Evolutionary conservation across 2,329 filamentous ascomycete genomes (phyloP).

Genomic region (Didymosphaeria variabile): DNA sequence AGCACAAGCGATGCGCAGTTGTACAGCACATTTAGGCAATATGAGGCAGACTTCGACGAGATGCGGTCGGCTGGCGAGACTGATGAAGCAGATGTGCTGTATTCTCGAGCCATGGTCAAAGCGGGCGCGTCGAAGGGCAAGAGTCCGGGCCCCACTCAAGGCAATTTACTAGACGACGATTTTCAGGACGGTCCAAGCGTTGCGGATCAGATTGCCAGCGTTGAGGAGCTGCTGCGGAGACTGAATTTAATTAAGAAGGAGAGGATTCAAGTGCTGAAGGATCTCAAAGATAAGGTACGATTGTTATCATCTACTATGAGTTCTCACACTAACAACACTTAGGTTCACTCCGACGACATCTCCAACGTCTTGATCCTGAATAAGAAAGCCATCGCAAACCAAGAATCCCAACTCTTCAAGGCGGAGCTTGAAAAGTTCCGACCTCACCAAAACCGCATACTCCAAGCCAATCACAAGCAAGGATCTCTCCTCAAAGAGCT

Average conservation of each 20-base stretch:
- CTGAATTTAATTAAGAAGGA: constrained; percentile 92
- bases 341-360: constrained; percentile 97
- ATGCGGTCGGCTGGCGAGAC: constrained; percentile 90
- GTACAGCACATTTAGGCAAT: constrained; percentile 82
- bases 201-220: constrained; percentile 84
- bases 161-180: constrained; percentile 88
- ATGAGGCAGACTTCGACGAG: constrained; percentile 89
- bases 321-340: constrained; percentile 21
- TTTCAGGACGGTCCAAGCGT: constrained; percentile 85
- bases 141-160: constrained; percentile 70
- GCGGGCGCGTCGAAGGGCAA: constrained; percentile 71
- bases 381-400: constrained; percentile 93
- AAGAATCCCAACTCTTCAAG: constrained; percentile 91
- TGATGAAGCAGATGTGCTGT: constrained; percentile 86
- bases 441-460: constrained; percentile 86
- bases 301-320: neutral
- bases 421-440: constrained; percentile 97
- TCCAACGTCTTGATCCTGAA: constrained; percentile 97
- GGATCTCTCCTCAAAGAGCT: constrained; percentile 93
- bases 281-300: constrained; percentile 93
- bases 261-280: constrained; percentile 89
- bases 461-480: constrained; percentile 96
- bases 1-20: constrained; percentile 85
- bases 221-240: constrained; percentile 91
- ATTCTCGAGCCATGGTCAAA: constrained; percentile 85